These are phyloP conservation scores for Sphaerosporella brunnea DNA, from an alignment of 495 filamentous ascomycete species.

Conservation along the genomic window DNA sequence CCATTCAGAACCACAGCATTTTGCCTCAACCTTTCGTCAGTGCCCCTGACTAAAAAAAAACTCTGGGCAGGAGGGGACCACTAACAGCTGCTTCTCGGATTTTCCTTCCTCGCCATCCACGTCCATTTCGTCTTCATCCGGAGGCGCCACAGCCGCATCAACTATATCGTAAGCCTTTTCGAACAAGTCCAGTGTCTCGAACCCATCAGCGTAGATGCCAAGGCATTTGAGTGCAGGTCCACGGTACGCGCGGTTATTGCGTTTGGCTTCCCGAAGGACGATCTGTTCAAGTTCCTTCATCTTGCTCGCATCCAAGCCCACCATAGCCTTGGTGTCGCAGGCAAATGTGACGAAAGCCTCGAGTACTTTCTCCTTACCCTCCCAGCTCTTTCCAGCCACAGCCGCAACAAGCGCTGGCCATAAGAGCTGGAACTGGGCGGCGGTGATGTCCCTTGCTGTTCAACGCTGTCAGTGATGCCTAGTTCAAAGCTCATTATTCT, in stretches of 20 bases:
- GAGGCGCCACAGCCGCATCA: conserved; percentile 35
- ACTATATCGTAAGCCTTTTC: conserved; percentile 48
- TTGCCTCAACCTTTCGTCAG: conserved; percentile 10
- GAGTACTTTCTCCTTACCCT: conserved; percentile 81
- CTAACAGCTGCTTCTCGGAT: conserved; percentile 17
- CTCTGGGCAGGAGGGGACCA: not conserved
- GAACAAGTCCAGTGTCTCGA: conserved; percentile 50
- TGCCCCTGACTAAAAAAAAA: too few species aligned
- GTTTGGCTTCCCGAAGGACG: conserved; percentile 69
- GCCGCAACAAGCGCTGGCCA: conserved; percentile 74
- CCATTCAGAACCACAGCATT: conserved; percentile 15
- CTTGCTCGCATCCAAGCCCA: conserved; percentile 34
- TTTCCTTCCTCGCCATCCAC: conserved; percentile 17
- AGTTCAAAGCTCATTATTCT: not conserved
- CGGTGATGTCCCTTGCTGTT: conserved; percentile 32
- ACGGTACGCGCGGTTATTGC: conserved; percentile 66
- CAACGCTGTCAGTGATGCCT: not conserved
- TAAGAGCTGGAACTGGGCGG: conserved; percentile 40
- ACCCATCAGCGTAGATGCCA: conserved; percentile 47
- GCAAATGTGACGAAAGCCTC: conserved; percentile 65
- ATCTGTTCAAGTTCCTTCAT: conserved; percentile 43
- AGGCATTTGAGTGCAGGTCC: conserved; percentile 55
- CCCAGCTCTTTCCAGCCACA: conserved; percentile 73
- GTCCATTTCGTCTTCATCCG: conserved; percentile 50
- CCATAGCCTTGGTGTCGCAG: conserved; percentile 40